phyloP scores from a whole-genome alignment of 495 filamentous ascomycete genomes.

The Aspergillus panamensis region DNA sequence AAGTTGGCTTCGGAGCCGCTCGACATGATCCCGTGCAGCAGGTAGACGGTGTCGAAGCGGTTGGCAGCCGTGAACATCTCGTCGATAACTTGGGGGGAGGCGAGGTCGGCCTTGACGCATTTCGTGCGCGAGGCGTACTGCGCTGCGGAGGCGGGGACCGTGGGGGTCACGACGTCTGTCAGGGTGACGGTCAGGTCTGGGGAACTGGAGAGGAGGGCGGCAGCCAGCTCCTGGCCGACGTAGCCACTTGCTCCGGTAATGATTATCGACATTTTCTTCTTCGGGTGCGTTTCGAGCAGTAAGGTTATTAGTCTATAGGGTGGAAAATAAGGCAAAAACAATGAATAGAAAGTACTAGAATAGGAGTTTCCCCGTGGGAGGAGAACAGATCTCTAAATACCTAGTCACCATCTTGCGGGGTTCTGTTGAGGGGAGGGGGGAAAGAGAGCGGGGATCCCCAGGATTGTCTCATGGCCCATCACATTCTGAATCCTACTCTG shows the following conservation, averaged over 20 bases:
- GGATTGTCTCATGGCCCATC: background rate
- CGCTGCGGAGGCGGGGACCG: slow-evolving; percentile 45
- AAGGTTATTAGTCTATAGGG: background rate
- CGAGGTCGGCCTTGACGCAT: slow-evolving; percentile 62
- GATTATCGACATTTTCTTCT: slow-evolving; percentile 55
- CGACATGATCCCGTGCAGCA: slow-evolving; percentile 88
- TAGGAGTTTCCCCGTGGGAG: background rate
- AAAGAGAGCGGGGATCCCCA: background rate
- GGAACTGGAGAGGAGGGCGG: slow-evolving; percentile 54
- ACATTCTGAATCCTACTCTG: background rate
- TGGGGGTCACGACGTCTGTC: slow-evolving; percentile 60
- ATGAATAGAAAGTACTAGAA: background rate
- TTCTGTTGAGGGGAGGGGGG: background rate
- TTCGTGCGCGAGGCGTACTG: slow-evolving; percentile 43
- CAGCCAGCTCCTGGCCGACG: slow-evolving; percentile 63
- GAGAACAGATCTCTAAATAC: background rate
- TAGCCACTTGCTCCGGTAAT: slow-evolving; percentile 72
- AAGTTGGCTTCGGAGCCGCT: slow-evolving; percentile 71
- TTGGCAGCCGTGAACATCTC: slow-evolving; percentile 41
- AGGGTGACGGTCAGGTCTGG: slow-evolving; percentile 56
- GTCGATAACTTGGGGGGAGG: slow-evolving; percentile 53
- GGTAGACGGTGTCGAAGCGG: slow-evolving; percentile 61
- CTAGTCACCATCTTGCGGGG: slow-evolving; percentile 12
- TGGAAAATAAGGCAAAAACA: background rate
- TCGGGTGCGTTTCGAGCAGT: background rate